These are phyloP conservation scores for Aspergillus sclerotioniger DNA, from an alignment of 495 filamentous ascomycete species.

Conservation along the genomic window DNA sequence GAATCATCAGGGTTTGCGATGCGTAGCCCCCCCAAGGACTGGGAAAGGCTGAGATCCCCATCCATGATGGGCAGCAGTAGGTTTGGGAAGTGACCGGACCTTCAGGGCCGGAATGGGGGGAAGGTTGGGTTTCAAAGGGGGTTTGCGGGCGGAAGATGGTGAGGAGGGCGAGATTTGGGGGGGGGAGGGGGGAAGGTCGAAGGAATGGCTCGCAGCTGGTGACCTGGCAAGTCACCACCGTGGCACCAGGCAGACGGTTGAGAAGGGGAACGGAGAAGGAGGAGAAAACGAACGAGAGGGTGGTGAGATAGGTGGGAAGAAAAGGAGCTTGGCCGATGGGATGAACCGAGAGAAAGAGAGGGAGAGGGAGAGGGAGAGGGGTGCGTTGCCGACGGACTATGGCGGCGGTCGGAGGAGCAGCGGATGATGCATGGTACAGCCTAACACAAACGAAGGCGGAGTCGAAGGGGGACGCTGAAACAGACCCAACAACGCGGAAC, in stretches of 20 bases:
- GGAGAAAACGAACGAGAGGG: slow-evolving; percentile 6
- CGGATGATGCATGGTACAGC: slow-evolving; percentile 38
- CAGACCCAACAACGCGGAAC: slow-evolving; percentile 9
- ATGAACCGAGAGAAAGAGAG: slow-evolving; percentile 13
- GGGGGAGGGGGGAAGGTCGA: slow-evolving; percentile 14
- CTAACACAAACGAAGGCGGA: slow-evolving; percentile 10
- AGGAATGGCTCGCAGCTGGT: slow-evolving; percentile 14
- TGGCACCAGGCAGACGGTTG: not conserved
- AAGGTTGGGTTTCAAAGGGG: slow-evolving; percentile 8
- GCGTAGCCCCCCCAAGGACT: slow-evolving; percentile 88
- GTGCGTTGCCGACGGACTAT: slow-evolving; percentile 29
- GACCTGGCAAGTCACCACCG: slow-evolving; percentile 4
- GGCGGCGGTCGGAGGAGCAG: slow-evolving; percentile 36
- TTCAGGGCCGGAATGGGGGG: not conserved
- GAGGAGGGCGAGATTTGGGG: not conserved
- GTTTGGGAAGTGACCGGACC: slow-evolving; percentile 5
- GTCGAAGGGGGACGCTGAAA: slow-evolving; percentile 1
- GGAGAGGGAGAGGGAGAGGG: slow-evolving; percentile 10
- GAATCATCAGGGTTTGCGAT: slow-evolving; percentile 96
- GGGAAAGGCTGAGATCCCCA: slow-evolving; percentile 88
- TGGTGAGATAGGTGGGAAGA: not conserved
- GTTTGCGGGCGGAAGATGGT: slow-evolving; percentile 1
- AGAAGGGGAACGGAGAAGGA: not conserved
- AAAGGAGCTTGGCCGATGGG: slow-evolving; percentile 12
- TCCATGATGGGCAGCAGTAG: slow-evolving; percentile 60